Base-by-base conservation (phyloP, 495 filamentous ascomycete genomes). In the Baudoinia panamericana region DNA sequence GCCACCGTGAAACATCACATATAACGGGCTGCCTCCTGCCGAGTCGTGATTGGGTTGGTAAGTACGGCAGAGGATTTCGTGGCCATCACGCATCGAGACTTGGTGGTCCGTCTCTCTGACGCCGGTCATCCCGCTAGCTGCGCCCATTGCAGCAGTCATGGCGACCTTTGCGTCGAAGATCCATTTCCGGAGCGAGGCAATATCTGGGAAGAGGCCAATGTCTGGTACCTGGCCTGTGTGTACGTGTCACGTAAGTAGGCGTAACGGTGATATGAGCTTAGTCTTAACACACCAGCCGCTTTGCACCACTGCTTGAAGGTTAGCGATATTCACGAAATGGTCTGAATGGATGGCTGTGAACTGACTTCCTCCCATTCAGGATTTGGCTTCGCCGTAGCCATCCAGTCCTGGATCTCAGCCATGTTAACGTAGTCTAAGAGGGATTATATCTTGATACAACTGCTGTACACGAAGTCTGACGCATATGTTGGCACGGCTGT, bases 1-100 rank as follows among this genome's bases (percentile, higher is more conserved):
- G 7, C 36, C 53, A 23, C 53, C 53, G 24, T 56, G 53, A 24
- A 35, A 50, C 2, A 53, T 41, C 17, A 53, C 53, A 21, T 38
- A 23, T 15, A 53, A 28, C 18, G 53, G 46, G 27, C 53, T 53
- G 1, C 50, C 49, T 11, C 32, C 46, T 10, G 33, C 27, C 1
- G 46, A 39, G n/a, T 41, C 27, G 7, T 16, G 42, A 32, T 50
- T 41, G 3, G 50, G 50, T 3, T 35, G 27, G 22, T 56, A 48
- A 11, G 44, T 24, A 2, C 50, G 41, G 22, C 30, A 41, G 6
- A 39, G 43, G 36, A 56, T 56, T 17, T 35, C 45, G 1, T 30
- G 12, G 6, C 53, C 53, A 18, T 56, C 53, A n/a, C 50, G 50
- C 29, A 44, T 40, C 2, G 41, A 5, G 10, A 56, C 41, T 25